phyloP scores from a whole-genome alignment of 2,329 filamentous ascomycete species.

The Xylaria arbuscula region DNA sequence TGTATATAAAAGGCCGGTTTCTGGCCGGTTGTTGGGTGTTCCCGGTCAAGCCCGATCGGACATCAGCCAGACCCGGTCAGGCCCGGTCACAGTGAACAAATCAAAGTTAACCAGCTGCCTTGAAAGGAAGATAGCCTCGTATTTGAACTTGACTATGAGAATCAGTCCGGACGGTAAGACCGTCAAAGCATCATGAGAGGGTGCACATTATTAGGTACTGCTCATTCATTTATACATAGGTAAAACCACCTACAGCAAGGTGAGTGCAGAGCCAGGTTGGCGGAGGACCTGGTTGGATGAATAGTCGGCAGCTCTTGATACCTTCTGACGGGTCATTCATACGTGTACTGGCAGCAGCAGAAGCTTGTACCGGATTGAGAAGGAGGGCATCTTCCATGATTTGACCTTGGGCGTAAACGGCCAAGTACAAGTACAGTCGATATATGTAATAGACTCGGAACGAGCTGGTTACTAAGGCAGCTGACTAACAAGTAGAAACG shows the following conservation, averaged over 20 bases:
- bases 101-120: neutral
- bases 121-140: neutral
- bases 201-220: too few species aligned
- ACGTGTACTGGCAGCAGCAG: neutral
- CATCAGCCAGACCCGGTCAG: neutral
- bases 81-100: neutral
- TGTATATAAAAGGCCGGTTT: too few species aligned
- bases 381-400: too few species aligned
- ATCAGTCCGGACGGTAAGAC: too few species aligned
- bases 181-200: too few species aligned
- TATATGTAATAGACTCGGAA: neutral
- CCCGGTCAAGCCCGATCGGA: neutral
- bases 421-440: too few species aligned
- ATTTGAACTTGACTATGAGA: neutral
- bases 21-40: neutral
- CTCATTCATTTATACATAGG: too few species aligned
- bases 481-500: neutral
- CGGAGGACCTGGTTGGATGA: too few species aligned
- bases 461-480: neutral
- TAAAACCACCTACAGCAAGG: too few species aligned
- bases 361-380: too few species aligned
- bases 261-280: too few species aligned
- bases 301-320: neutral
- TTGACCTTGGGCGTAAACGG: too few species aligned
- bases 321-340: constrained; percentile 1